phyloP scores from a whole-genome alignment of 2,329 filamentous ascomycete genomes.

The Gliomastix tumulicola region DNA sequence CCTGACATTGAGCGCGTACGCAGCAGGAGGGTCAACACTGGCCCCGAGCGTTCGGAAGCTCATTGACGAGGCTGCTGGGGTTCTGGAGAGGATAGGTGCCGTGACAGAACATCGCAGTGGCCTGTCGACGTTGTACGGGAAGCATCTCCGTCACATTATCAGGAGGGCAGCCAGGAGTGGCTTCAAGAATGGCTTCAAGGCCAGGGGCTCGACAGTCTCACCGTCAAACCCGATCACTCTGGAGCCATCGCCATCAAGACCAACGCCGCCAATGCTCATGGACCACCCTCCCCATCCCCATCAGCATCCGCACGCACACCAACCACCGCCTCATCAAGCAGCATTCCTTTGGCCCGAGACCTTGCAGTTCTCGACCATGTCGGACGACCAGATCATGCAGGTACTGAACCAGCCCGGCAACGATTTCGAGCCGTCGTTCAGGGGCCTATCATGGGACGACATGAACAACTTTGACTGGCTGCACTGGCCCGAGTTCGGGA shows the following conservation, averaged over 20 bases:
- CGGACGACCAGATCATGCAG: slow-evolving; percentile 60
- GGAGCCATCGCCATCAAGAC: too few relatives aligned
- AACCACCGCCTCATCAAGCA: slow-evolving; percentile 6
- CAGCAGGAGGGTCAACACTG: slow-evolving; percentile 48
- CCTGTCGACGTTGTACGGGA: slow-evolving; percentile 46
- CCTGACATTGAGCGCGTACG: slow-evolving; percentile 54
- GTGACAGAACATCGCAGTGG: slow-evolving; percentile 61
- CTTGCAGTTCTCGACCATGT: slow-evolving; percentile 62
- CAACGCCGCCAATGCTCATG: slow-evolving; percentile 3
- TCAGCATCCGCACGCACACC: slow-evolving; percentile 4
- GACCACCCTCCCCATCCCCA: slow-evolving; percentile 2
- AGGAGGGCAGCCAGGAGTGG: slow-evolving; percentile 20
- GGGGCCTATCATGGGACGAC: slow-evolving; percentile 52
- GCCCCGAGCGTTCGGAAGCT: slow-evolving; percentile 57
- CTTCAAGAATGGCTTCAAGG: background rate
- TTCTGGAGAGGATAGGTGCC: slow-evolving; percentile 62
- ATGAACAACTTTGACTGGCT: slow-evolving; percentile 52
- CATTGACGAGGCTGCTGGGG: slow-evolving; percentile 61
- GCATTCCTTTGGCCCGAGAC: slow-evolving; percentile 37
- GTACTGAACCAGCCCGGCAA: slow-evolving; percentile 57
- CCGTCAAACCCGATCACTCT: too few relatives aligned
- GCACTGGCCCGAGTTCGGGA: slow-evolving; percentile 40
- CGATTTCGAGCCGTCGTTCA: slow-evolving; percentile 47
- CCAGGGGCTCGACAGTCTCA: too few relatives aligned
- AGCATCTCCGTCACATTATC: slow-evolving; percentile 36